Base-by-base conservation (phyloP, 495 filamentous ascomycete species). In the Oidiodendron maius region DNA sequence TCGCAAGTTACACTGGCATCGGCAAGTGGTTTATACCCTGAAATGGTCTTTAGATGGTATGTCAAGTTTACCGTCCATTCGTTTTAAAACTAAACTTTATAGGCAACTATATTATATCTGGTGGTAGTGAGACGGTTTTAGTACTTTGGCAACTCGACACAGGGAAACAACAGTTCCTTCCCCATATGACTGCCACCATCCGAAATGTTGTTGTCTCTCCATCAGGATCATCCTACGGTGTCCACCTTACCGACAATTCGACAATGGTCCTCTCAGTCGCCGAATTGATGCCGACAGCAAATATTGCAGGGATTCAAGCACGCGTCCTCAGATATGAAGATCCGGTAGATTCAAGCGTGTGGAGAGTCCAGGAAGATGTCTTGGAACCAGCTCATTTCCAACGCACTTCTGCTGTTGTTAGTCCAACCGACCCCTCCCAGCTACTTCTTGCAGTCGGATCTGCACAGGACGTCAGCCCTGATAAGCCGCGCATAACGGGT, bases 81-180 rank as follows among this genome's bases (percentile, higher is more conserved):
- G 4, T 6, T 20, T 3, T 11, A 26, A 40, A 17, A n/a, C 51
- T 57, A 20, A 57, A 15, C 32, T 26, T 18, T 44, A 1, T 58
- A 96, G 90, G 91, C n/a, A 91, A 96, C 57, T 98, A 98, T 60
- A 63, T 97, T 25, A 83, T 98, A 25, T 97, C 93, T 34, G 93
- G 93, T 49, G 94, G 93, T 9, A 75, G 79, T 11, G 93, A 97
- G 64, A 89, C 88, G 1, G 89, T 93, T 3, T 68, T 99, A 40
- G 86, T 96, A 13, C 66, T 96, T n/a, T 99, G 91, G 90, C 93
- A 99, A 62, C 66, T 97, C 16, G 88, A 93, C 50, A 96, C 91
- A 1, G 81, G 80, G 24, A 80, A 80, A 51, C 79, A 78, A 55
- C 83, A 91, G 56, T 85, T 77, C 61, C 67, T 99, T 6, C 93